Percentiles rank a stretch among this genome's conserved stretches.
Evolutionary conservation across 2,329 filamentous ascomycete species (phyloP).

Genomic region (Venturia pyrina): DNA sequence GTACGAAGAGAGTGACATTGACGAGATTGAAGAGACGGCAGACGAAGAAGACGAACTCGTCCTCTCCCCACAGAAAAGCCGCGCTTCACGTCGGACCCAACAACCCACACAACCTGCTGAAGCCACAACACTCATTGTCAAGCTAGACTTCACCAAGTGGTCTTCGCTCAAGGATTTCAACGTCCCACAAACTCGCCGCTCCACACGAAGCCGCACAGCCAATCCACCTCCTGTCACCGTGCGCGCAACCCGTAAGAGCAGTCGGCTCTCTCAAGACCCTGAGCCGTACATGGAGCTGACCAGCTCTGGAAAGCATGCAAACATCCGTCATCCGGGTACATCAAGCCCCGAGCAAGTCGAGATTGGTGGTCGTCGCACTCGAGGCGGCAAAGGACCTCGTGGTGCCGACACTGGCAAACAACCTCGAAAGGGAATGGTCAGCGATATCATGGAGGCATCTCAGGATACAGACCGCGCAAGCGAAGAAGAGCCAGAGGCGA

Average conservation of each 20-base stretch:
- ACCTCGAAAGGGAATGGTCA: slow-evolving; percentile 33
- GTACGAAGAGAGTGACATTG: slow-evolving; percentile 44
- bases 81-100: neutral
- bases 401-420: slow-evolving; percentile 6
- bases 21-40: slow-evolving; percentile 20
- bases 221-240: slow-evolving; percentile 16
- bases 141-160: slow-evolving; percentile 6
- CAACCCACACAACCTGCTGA: neutral
- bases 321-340: slow-evolving; percentile 44
- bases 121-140: neutral
- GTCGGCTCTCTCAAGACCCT: slow-evolving; percentile 48
- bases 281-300: slow-evolving; percentile 48
- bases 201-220: slow-evolving; percentile 19
- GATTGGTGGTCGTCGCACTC: slow-evolving; percentile 27
- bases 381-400: slow-evolving; percentile 36
- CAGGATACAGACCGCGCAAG: slow-evolving; percentile 25
- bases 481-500: slow-evolving; percentile 16
- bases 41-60: slow-evolving; percentile 16
- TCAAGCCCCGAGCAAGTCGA: slow-evolving; percentile 39
- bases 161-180: neutral
- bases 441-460: slow-evolving; percentile 43
- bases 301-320: slow-evolving; percentile 47
- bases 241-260: slow-evolving; percentile 40
- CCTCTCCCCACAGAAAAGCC: slow-evolving; percentile 5
- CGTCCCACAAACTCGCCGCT: slow-evolving; percentile 17